These are phyloP conservation scores for Verticillium tricorpus DNA, from an alignment of 2,329 filamentous ascomycete genomes.

Conservation along the genomic window DNA sequence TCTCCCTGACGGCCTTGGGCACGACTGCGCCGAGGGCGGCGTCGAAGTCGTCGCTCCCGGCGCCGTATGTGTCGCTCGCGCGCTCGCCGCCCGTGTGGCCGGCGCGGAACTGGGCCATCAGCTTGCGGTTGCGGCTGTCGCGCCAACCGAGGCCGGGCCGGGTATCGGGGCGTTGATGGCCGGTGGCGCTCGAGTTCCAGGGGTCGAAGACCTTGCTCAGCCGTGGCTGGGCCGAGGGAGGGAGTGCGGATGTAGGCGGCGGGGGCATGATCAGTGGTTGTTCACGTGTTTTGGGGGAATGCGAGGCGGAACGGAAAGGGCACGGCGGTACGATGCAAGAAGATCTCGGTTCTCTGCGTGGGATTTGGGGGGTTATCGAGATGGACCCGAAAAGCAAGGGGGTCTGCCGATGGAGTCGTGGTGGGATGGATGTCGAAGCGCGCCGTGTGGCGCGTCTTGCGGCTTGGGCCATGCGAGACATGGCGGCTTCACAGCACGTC, in stretches of 20 bases:
- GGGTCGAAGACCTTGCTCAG: slow-evolving; percentile 52
- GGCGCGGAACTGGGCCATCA: slow-evolving; percentile 63
- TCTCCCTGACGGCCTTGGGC: slow-evolving; percentile 34
- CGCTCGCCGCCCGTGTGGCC: slow-evolving; percentile 54
- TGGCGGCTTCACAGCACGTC: neutral
- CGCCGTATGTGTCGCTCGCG: slow-evolving; percentile 61
- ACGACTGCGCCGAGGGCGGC: slow-evolving; percentile 37
- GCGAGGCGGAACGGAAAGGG: neutral
- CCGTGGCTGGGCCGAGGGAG: slow-evolving; percentile 34
- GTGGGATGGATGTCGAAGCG: neutral
- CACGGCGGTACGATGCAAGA: too few species aligned
- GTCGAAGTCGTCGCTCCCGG: slow-evolving; percentile 54
- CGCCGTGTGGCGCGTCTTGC: neutral
- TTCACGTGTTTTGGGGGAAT: neutral
- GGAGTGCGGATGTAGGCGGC: slow-evolving; percentile 9
- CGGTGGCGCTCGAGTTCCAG: slow-evolving; percentile 70
- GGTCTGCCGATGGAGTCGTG: too few species aligned
- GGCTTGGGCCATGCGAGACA: neutral
- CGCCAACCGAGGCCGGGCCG: slow-evolving; percentile 65
- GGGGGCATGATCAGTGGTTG: neutral
- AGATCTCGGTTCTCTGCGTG: neutral
- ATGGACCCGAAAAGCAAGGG: neutral
- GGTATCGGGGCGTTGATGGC: slow-evolving; percentile 74
- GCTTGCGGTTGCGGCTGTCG: slow-evolving; percentile 62
- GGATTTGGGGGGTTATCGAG: neutral